Evolutionary conservation across 1,139 yeast genomes (phyloP).

Genomic region (Meyerozyma sp.): DNA sequence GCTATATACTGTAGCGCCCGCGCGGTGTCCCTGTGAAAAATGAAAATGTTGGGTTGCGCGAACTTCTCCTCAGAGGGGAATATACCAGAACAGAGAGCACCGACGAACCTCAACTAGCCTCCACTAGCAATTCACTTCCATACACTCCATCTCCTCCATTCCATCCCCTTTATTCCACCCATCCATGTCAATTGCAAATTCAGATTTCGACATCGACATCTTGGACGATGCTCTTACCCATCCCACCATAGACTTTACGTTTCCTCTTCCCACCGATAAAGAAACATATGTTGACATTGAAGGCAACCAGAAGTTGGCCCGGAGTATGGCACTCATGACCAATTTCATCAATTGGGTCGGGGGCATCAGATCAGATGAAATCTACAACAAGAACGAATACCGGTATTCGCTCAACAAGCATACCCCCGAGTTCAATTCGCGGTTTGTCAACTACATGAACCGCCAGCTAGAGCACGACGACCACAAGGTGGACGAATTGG

Average conservation of each 20-base stretch:
- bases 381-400: conserved; percentile 33
- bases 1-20: not conserved
- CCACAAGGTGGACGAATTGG: conserved; percentile 32
- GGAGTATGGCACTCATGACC: conserved; percentile 8
- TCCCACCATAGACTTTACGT: conserved; percentile 31
- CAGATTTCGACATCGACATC: conserved; percentile 26
- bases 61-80: not conserved
- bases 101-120: no score
- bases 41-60: not conserved
- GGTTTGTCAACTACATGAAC: conserved; percentile 28
- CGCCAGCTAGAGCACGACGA: conserved; percentile 29
- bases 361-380: conserved; percentile 22
- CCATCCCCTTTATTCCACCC: no score
- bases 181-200: not conserved
- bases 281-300: conserved; percentile 25
- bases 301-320: conserved; percentile 22
- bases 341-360: conserved; percentile 12
- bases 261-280: conserved; percentile 38
- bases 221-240: conserved; percentile 27
- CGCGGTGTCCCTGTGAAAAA: not conserved
- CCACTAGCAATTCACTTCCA: not conserved
- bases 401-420: conserved; percentile 31
- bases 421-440: conserved; percentile 23
- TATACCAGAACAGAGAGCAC: not conserved
- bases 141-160: no score